Percentiles rank a stretch among this genome's conserved stretches.
phyloP scores from a whole-genome alignment of 148 eudicot species.

The Euryodendron excelsum region DNA sequence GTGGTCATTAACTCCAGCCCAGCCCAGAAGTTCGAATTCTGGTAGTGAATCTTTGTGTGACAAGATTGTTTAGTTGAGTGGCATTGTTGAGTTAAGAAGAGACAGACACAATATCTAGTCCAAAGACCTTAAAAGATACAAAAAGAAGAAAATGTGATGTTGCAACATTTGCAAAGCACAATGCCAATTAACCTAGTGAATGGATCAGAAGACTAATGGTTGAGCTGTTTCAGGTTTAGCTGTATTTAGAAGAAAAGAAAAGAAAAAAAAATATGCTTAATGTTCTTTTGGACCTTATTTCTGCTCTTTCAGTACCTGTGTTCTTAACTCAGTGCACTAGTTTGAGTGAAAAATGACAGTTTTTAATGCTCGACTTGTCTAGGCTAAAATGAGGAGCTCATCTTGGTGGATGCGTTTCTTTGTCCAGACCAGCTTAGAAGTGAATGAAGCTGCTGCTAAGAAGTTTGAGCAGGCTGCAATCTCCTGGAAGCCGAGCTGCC shows the following conservation, averaged over 20 bases:
- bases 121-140: background rate
- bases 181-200: background rate
- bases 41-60: too few relatives aligned
- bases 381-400: conserved; percentile 46
- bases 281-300: background rate
- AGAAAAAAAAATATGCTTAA: background rate
- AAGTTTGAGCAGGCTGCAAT: conserved; percentile 41
- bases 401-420: conserved; percentile 49
- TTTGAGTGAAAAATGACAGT: background rate
- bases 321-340: background rate
- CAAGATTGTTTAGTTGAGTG: too few relatives aligned
- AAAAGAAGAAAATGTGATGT: too few relatives aligned
- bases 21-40: too few relatives aligned
- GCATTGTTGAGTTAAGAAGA: background rate
- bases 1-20: too few relatives aligned
- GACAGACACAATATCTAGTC: background rate
- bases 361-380: background rate
- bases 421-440: conserved; percentile 41
- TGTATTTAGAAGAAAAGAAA: background rate
- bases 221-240: background rate
- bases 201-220: background rate
- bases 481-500: conserved; percentile 39
- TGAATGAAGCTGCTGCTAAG: conserved; percentile 28
- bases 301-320: background rate
- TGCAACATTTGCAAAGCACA: background rate